A percentile compares a stretch with the other conserved stretches of the same genome.
Evolutionary conservation across 1,139 yeast species (phyloP).

Genomic region (Saccharomyces hybrid): DNA sequence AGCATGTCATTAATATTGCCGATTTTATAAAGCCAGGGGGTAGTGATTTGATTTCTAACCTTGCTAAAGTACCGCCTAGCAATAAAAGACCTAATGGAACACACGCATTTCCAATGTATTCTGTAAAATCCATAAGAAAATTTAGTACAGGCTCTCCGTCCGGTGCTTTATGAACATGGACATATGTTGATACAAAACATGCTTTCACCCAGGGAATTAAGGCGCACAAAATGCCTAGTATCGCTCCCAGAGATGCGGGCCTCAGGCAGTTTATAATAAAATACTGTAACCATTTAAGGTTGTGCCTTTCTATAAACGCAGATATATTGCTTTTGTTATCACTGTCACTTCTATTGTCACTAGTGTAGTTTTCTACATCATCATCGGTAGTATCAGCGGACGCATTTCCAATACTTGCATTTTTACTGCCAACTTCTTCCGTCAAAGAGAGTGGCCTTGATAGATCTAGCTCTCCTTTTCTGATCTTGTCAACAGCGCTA

Average conservation of each 20-base stretch:
- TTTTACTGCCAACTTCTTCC: constrained; percentile 22
- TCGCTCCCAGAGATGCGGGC: constrained; percentile 50
- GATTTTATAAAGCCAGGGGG: constrained; percentile 61
- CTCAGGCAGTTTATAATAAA: constrained; percentile 43
- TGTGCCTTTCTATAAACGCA: constrained; percentile 14
- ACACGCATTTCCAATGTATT: constrained; percentile 73
- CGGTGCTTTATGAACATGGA: constrained; percentile 57
- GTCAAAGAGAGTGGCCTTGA: constrained; percentile 23
- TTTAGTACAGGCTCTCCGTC: constrained; percentile 72
- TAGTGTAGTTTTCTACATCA: not conserved
- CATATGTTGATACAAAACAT: constrained; percentile 42
- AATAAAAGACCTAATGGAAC: constrained; percentile 72
- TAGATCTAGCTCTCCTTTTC: constrained; percentile 24
- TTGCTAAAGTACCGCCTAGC: constrained; percentile 72
- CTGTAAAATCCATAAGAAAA: constrained; percentile 67
- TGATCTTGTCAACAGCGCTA: constrained; percentile 36
- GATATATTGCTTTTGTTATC: not conserved
- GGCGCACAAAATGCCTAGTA: constrained; percentile 46
- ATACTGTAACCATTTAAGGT: constrained; percentile 25
- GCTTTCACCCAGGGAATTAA: constrained; percentile 73
- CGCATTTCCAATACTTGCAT: constrained; percentile 10
- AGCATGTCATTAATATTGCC: constrained; percentile 35
- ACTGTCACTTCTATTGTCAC: not conserved
- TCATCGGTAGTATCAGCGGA: constrained; percentile 1
- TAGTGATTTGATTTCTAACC: constrained; percentile 49